phyloP scores from a whole-genome alignment of 306 rosid species.

The Leucaena leucocephala region DNA sequence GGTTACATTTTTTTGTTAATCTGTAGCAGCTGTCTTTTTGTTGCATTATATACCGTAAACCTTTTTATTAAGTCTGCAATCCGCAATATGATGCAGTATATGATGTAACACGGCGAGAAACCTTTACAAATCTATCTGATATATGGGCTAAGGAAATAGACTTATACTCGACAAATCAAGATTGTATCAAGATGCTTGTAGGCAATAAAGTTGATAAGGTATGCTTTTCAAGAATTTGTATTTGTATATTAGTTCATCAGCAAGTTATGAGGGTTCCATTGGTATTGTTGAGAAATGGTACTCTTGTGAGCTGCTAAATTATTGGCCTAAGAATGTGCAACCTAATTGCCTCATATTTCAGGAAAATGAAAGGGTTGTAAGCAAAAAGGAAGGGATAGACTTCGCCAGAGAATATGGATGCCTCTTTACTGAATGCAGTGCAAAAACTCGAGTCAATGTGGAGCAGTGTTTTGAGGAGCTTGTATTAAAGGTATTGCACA shows the following conservation, averaged over 20 bases:
- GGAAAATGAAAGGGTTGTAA: conserved; percentile 81
- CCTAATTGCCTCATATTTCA: conserved; percentile 36
- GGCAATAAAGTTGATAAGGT: conserved; percentile 86
- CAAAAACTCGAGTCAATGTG: conserved; percentile 76
- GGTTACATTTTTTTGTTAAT: neutral
- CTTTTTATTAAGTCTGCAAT: conserved; percentile 28
- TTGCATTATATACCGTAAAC: conserved; percentile 10
- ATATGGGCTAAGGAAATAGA: conserved; percentile 89
- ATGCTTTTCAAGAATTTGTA: conserved; percentile 22
- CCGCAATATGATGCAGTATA: conserved; percentile 56
- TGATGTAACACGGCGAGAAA: conserved; percentile 69
- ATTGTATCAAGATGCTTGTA: conserved; percentile 83
- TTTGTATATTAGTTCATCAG: neutral
- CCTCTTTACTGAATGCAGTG: conserved; percentile 75
- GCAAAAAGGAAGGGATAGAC: conserved; percentile 68
- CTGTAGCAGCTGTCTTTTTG: neutral
- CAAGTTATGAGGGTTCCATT: conserved; percentile 2
- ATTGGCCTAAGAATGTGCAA: neutral
- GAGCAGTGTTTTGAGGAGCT: conserved; percentile 82
- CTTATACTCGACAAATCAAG: conserved; percentile 74
- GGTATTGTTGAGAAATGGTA: neutral
- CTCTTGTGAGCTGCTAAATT: conserved; percentile 15
- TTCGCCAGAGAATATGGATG: conserved; percentile 83
- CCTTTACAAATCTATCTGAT: conserved; percentile 79
- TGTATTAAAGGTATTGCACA: conserved; percentile 63